Evolutionary conservation across 768 basidiomycete species (phyloP).

Genomic region (Pisolithus marmoratus): DNA sequence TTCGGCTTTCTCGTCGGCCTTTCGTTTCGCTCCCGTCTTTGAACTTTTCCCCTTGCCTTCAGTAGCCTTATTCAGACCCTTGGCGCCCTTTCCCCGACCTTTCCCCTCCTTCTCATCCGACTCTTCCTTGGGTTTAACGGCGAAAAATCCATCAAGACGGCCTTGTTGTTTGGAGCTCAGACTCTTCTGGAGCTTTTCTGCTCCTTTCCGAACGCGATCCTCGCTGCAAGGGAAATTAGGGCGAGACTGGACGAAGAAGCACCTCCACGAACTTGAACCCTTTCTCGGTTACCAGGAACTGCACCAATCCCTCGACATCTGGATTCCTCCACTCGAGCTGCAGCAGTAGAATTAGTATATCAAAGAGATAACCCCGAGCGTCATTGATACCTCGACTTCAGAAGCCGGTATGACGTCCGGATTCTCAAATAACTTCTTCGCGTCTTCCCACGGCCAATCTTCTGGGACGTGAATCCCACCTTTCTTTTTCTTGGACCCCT

Average conservation of each 20-base stretch:
- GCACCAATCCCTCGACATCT: conserved; percentile 86
- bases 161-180: conserved; percentile 92
- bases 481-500: conserved; percentile 47
- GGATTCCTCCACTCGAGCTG: conserved; percentile 94
- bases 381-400: conserved; percentile 64
- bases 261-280: conserved; percentile 76
- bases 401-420: conserved; percentile 88
- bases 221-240: conserved; percentile 52
- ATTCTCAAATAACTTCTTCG: conserved; percentile 82
- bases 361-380: neutral
- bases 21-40: conserved; percentile 13
- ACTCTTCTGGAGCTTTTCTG: conserved; percentile 86
- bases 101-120: conserved; percentile 45
- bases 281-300: conserved; percentile 91
- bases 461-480: conserved; percentile 81
- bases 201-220: conserved; percentile 93
- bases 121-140: conserved; percentile 50
- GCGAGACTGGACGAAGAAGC: neutral
- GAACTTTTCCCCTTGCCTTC: conserved; percentile 40
- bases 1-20: conserved; percentile 32
- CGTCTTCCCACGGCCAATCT: conserved; percentile 96
- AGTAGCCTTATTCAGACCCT: conserved; percentile 30
- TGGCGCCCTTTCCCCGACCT: conserved; percentile 10
- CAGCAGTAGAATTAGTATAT: neutral
- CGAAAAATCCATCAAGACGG: conserved; percentile 93